phyloP scores from a whole-genome alignment of 768 basidiomycete genomes.

The Candolleomyces aberdarensis region DNA sequence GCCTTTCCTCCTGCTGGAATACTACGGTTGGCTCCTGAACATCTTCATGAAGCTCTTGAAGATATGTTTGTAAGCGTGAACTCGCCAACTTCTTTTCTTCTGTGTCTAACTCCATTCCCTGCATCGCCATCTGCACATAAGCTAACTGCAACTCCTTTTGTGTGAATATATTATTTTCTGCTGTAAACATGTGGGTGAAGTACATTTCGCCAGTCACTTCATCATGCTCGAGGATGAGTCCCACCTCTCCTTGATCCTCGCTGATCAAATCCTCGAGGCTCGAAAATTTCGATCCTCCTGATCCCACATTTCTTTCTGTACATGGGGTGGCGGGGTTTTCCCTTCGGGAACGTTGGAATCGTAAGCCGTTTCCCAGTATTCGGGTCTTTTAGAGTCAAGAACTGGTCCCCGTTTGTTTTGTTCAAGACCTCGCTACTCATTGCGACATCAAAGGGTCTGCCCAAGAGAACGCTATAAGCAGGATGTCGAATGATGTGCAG shows the following conservation, averaged over 20 bases:
- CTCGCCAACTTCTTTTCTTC: not conserved
- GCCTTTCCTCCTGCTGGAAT: no score
- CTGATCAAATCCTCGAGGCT: conserved; percentile 12
- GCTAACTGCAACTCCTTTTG: no score
- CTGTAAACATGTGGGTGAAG: no score
- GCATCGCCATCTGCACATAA: no score
- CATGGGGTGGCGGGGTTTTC: not conserved
- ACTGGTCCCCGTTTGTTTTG: conserved; percentile 14
- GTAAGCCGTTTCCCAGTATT: conserved; percentile 12
- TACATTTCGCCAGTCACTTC: no score
- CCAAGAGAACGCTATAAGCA: no score
- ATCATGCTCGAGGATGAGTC: conserved; percentile 6
- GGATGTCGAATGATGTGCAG: conserved; percentile 23
- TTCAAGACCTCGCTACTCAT: conserved; percentile 17
- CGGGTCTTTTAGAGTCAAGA: no score
- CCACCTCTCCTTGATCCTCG: conserved; percentile 12
- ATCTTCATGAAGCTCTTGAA: not conserved
- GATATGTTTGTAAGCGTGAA: no score
- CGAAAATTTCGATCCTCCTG: conserved; percentile 6
- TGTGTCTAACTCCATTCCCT: not conserved
- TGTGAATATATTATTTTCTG: no score
- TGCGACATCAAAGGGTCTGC: conserved; percentile 26
- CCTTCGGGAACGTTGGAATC: conserved; percentile 8
- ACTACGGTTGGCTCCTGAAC: not conserved
- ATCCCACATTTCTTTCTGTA: not conserved